Base-by-base conservation (phyloP, 768 basidiomycete species). In the Chalciporus sphaerocephalus region DNA sequence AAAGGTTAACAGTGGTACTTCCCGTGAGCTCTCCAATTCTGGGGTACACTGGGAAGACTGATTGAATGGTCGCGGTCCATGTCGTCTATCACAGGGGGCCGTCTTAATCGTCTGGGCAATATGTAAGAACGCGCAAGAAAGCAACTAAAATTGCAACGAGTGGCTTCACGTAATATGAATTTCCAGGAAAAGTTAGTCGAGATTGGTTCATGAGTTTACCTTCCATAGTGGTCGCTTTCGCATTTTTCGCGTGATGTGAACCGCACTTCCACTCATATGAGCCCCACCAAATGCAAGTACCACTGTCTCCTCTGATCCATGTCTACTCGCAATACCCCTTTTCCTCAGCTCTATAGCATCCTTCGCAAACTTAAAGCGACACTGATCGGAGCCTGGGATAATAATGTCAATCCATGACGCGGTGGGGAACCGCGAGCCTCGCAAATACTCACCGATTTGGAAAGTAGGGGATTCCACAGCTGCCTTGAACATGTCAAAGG, bases 301-400 rank as follows among this genome's bases (percentile, higher is more conserved):
- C 34, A 94, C 91, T n/a, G 87, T 89, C 69, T 93, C 91, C 65
- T 89, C 87, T 48, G 80, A 81, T 45, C 85, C 81, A 50, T 75
- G 70, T 42, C 80, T 83, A 51, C 83, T 80, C 37, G 80, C 77
- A 60, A 82, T 76, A n/a, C 82, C 81, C 60, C 80, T 81, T 67
- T 90, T 94, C 55, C 92, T 77, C 57, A 84, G 58, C 57, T 89
- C 86, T 58, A 94, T 85, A 11, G 84, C 88, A 53, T 90, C 89
- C 66, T 93, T 94, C 4, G 91, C 90, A 68, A 94, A 94, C 59
- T 85, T 86, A 71, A 93, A 96, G 37, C 92, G 81, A 49, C 81
- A 79, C 62, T 93, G 91, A 68, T 89, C 87, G 47, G 86, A 79
- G 17, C 84, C 87, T 86, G 64, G 54, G 62, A 49, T 37, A 20